Evolutionary conservation across 371 early-diverging fungal genomes (phyloP).

Genomic region (Mucor circinelloides): DNA sequence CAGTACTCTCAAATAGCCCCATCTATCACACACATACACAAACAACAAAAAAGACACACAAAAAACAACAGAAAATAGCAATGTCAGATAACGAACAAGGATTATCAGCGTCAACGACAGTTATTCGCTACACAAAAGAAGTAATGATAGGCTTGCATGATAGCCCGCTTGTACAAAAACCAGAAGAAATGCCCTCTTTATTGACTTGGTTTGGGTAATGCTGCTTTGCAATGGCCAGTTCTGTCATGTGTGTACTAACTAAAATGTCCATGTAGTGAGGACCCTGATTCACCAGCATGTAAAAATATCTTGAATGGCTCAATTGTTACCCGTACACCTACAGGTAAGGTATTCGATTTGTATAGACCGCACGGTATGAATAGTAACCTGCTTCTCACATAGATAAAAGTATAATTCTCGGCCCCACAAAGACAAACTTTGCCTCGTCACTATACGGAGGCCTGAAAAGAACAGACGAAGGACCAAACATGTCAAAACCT

Average conservation of each 20-base stretch:
- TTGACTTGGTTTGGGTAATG: constrained; percentile 55
- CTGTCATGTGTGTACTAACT: background rate
- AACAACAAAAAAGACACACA: background rate
- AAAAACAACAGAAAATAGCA: background rate
- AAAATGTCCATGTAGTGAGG: constrained; percentile 30
- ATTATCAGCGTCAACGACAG: background rate
- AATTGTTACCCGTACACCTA: constrained; percentile 31
- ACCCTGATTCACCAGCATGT: constrained; percentile 32
- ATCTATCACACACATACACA: background rate
- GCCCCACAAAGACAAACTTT: constrained; percentile 64
- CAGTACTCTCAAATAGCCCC: background rate
- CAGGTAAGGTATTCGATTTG: background rate
- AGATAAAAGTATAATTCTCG: constrained; percentile 58
- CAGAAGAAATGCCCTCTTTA: constrained; percentile 49
- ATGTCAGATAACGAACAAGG: constrained; percentile 3
- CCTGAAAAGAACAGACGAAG: constrained; percentile 51
- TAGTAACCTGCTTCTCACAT: background rate
- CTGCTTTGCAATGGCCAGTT: background rate
- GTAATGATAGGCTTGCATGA: constrained; percentile 47
- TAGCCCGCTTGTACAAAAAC: constrained; percentile 56
- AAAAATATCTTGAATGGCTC: constrained; percentile 42
- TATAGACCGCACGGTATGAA: background rate
- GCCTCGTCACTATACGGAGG: constrained; percentile 57
- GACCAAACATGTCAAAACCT: constrained; percentile 17
- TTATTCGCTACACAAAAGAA: constrained; percentile 53